phyloP scores from a whole-genome alignment of 2,329 filamentous ascomycete species.

The Massarina eburnea region DNA sequence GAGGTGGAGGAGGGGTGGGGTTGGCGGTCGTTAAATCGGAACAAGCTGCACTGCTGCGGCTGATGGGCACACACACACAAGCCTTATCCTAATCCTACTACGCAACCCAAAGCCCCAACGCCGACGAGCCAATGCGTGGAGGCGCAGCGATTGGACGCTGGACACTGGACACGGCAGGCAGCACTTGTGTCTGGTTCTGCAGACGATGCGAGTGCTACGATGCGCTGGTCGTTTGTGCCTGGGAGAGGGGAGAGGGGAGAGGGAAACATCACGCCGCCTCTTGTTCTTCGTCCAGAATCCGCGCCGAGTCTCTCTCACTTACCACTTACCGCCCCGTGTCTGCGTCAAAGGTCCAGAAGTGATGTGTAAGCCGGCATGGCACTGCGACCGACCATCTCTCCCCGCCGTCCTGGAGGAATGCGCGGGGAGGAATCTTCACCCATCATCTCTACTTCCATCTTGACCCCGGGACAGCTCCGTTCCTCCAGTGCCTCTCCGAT shows the following conservation, averaged over 20 bases:
- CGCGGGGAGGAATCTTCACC: background rate
- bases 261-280: background rate
- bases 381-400: background rate
- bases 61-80: slow-evolving; percentile 19
- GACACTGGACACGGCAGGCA: background rate
- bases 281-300: too few species aligned
- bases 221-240: background rate
- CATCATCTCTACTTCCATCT: background rate
- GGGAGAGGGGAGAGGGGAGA: too few species aligned
- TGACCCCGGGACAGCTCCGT: too few species aligned
- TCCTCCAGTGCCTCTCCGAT: too few species aligned
- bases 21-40: slow-evolving; percentile 29
- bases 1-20: slow-evolving; percentile 25
- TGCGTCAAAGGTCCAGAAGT: too few species aligned
- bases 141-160: slow-evolving; percentile 9
- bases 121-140: slow-evolving; percentile 1
- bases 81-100: too few species aligned
- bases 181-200: background rate
- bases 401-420: background rate
- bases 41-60: slow-evolving; percentile 23
- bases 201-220: background rate
- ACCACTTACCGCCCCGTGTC: too few species aligned
- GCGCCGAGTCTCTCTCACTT: too few species aligned
- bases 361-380: too few species aligned
- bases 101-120: slow-evolving; percentile 5